These are phyloP conservation scores for Lentinula guzmanii DNA, from an alignment of 768 basidiomycete species.

Conservation along the genomic window DNA sequence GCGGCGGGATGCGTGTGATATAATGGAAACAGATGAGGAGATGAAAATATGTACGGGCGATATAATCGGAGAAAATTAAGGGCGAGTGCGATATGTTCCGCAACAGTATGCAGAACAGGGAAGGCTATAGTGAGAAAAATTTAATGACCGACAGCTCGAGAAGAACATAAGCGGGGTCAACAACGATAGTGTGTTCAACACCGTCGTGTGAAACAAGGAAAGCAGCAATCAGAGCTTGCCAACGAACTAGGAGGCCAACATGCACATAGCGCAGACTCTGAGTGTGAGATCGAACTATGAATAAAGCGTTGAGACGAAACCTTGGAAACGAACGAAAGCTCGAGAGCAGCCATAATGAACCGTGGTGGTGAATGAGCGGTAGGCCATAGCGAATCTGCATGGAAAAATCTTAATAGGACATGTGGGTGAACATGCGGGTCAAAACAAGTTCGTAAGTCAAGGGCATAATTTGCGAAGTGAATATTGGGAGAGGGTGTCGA, in stretches of 20 bases:
- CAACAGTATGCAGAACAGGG: background rate
- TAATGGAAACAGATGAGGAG: conserved; percentile 4
- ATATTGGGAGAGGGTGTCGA: background rate
- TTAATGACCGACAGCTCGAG: background rate
- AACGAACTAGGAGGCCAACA: conserved; percentile 5
- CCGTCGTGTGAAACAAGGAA: background rate
- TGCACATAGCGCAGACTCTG: conserved; percentile 1
- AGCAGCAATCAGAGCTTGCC: background rate
- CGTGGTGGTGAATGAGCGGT: conserved; percentile 15
- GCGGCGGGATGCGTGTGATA: conserved; percentile 9
- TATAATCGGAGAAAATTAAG: background rate
- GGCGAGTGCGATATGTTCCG: background rate
- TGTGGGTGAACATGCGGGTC: conserved; percentile 2
- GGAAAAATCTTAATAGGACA: conserved; percentile 7
- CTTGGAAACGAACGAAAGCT: conserved; percentile 8
- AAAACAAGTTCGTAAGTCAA: conserved; percentile 5
- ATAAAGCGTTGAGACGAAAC: background rate
- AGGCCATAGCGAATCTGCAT: conserved; percentile 16
- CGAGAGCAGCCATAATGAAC: conserved; percentile 13
- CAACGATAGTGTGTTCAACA: background rate
- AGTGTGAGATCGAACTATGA: background rate
- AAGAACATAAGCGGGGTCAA: background rate
- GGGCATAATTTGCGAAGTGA: background rate
- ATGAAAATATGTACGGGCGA: conserved; percentile 1
- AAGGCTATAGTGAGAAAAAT: background rate